phyloP scores from a whole-genome alignment of 441 rosid genomes.

The Gossypium lobatum region DNA sequence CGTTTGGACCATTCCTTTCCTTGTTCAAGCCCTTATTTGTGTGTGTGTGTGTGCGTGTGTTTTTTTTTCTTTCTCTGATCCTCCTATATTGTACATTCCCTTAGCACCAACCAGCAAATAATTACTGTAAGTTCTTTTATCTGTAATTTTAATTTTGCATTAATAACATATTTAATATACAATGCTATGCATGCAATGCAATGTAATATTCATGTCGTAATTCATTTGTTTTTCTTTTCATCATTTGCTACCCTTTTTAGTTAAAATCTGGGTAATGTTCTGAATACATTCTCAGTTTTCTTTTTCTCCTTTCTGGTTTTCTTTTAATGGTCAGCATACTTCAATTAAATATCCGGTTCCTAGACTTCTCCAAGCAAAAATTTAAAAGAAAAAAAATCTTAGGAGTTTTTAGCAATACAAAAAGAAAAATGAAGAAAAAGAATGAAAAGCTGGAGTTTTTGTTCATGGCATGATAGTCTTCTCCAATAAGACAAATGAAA shows the following conservation, averaged over 20 bases:
- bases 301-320: background rate
- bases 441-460: background rate
- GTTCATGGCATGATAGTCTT: too few species aligned
- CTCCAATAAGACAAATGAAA: too few species aligned
- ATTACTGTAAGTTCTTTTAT: conserved; percentile 2
- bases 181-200: background rate
- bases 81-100: background rate
- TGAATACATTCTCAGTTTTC: background rate
- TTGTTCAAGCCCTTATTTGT: background rate
- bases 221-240: background rate
- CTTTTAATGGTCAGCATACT: background rate
- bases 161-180: background rate
- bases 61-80: background rate
- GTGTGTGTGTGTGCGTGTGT: background rate
- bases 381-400: background rate
- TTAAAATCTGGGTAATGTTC: background rate
- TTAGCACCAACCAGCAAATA: background rate
- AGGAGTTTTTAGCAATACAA: background rate
- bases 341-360: background rate
- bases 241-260: background rate
- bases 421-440: background rate
- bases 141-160: background rate
- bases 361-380: background rate
- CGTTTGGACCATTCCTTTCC: background rate
- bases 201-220: background rate